Evolutionary conservation across 2,329 filamentous ascomycete species (phyloP).

Genomic region (Colletotrichum limetticola): DNA sequence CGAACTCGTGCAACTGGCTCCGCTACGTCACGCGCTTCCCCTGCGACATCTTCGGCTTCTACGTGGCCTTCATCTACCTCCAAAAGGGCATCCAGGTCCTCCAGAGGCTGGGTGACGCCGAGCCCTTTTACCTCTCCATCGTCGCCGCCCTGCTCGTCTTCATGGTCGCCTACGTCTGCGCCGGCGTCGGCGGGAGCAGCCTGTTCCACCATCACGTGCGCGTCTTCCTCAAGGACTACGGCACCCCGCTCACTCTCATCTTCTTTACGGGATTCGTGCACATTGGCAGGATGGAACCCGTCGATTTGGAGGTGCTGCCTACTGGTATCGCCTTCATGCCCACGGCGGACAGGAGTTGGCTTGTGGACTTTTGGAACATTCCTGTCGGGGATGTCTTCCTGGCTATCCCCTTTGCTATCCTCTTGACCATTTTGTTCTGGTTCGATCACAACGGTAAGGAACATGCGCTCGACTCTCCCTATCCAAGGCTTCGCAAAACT

Average conservation of each 20-base stretch:
- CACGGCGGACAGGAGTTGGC: conserved; percentile 78
- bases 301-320: conserved; percentile 77
- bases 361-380: conserved; percentile 86
- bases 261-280: conserved; percentile 94
- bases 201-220: conserved; percentile 81
- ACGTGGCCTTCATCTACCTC: conserved; percentile 90
- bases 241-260: conserved; percentile 82
- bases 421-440: conserved; percentile 87
- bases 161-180: conserved; percentile 79
- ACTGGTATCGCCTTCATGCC: conserved; percentile 83
- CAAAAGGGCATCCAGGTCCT: conserved; percentile 92
- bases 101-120: conserved; percentile 74
- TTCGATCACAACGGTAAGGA: conserved; percentile 85
- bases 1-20: conserved; percentile 89
- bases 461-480: neutral
- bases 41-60: conserved; percentile 94
- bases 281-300: conserved; percentile 81
- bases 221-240: conserved; percentile 90
- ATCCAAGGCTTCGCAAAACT: neutral
- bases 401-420: conserved; percentile 85
- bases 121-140: conserved; percentile 82
- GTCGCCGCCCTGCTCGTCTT: conserved; percentile 82
- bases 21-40: conserved; percentile 91
- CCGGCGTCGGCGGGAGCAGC: conserved; percentile 74
- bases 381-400: conserved; percentile 79